Evolutionary conservation across 441 rosid genomes (phyloP), one percentile per base, ranked within the genome.

Genomic region (Manihot esculenta): DNA sequence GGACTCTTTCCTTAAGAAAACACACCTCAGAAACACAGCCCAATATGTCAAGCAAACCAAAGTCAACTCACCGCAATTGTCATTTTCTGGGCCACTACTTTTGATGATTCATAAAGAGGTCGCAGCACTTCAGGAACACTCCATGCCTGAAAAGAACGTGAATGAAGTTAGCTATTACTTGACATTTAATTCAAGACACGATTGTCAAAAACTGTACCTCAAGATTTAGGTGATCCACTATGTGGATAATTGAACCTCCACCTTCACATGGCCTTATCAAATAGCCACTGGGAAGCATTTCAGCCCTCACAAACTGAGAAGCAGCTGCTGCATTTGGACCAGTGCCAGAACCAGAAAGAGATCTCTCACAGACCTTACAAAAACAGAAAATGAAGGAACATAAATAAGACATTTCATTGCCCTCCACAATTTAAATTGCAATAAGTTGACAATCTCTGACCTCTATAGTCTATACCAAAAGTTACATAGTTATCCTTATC

Each of bases 101-200:
- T 93, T 2, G 97, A 89, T 58, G 99, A 96, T 80, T 91, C 94
- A 35, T 96, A 96, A 21, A 91, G 93, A 3, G 99, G 97, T 20
- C 98, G 88, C 64, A 96, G 86, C 67, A 96, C 99, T 80, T 96
- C 99, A 0, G 99, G 99, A 72, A 93, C 99, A 70, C 94, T 93
- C 99, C 97, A 91, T 5, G 96, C 97, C 99, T 96, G 75, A 49
- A 76, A 74, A 64, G 49, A 69, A 35, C 17, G 21, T 47, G 15
- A 62, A 21, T 20, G 20, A 73, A 38, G 10, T 62, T 21, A 74
- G 45, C 64, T 17, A 27, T 38, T 35, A 9, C 27, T 21, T 11
- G 15, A 59, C n/a, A 45, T 60, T 13, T 8, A 35, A 58, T n/a
- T 42, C 33, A 20, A 15, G 12, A 64, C 21, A 0, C 12, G 38